Conservation (phyloP, 768 basidiomycete genomes). For the Cystobasidium onofrii region DNA sequence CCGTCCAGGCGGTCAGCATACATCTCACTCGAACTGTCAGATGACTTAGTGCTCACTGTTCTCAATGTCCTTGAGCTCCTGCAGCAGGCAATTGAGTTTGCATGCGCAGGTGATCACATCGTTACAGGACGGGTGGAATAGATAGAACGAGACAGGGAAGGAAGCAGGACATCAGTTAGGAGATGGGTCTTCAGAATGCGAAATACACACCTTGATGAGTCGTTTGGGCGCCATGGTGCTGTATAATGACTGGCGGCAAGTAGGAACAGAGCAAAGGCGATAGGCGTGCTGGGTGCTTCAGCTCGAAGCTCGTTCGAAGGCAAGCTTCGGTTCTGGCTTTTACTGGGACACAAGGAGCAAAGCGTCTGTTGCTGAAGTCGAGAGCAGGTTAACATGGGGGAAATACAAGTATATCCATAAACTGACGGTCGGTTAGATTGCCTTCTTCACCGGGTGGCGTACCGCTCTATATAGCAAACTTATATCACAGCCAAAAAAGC, state of each 20-base stretch:
- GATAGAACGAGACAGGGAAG: neutral
- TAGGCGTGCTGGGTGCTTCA: neutral
- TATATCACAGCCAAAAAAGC: too few species aligned
- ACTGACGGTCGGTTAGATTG: too few species aligned
- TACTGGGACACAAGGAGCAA: too few species aligned
- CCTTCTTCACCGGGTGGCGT: too few species aligned
- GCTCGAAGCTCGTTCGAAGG: too few species aligned
- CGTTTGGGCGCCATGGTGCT: conserved; percentile 20
- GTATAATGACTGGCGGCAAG: neutral
- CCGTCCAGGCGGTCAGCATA: neutral
- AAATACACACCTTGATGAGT: conserved; percentile 3
- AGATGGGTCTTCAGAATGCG: neutral
- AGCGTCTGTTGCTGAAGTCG: too few species aligned
- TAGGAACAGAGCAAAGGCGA: neutral
- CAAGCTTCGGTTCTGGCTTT: too few species aligned
- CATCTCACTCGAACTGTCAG: neutral
- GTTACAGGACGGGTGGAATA: neutral
- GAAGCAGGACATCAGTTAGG: neutral
- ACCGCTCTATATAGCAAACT: too few species aligned
- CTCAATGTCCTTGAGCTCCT: conserved; percentile 26
- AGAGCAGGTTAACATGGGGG: too few species aligned
- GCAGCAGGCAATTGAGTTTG: neutral
- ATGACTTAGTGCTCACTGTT: conserved; percentile 2
- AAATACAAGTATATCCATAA: too few species aligned
- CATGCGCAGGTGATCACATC: conserved; percentile 6